These are phyloP conservation scores for Camillea tinctor DNA, from an alignment of 2,329 filamentous ascomycete species.

Conservation along the genomic window DNA sequence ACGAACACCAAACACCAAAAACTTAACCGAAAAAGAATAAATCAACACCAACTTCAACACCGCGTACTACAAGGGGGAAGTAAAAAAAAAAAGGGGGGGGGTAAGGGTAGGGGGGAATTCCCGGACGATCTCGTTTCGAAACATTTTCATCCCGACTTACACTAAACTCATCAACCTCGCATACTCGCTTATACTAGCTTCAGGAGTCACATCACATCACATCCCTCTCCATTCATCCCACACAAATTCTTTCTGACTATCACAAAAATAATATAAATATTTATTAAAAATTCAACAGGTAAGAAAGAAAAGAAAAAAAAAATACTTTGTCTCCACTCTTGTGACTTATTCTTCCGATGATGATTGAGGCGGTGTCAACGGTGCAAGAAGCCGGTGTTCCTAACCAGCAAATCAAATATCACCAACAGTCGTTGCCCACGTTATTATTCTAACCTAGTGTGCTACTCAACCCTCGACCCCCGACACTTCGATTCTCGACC, in stretches of 20 bases:
- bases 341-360: neutral
- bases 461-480: too few species aligned
- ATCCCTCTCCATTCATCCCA: too few species aligned
- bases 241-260: neutral
- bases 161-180: neutral
- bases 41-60: neutral
- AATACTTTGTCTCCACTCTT: neutral
- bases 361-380: neutral
- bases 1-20: too few species aligned
- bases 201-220: neutral
- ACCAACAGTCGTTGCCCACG: neutral
- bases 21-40: too few species aligned
- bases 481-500: too few species aligned
- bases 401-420: neutral
- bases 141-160: neutral
- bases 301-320: neutral
- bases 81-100: neutral
- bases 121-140: slow-evolving; percentile 5
- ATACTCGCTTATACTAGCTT: neutral
- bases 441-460: too few species aligned
- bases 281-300: too few species aligned
- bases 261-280: neutral
- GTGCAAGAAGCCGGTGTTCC: neutral
- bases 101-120: neutral
- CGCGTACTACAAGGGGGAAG: too few species aligned